Evolutionary conservation across 2,329 filamentous ascomycete species (phyloP), one percentile per base, ranked within the genome.

Genomic region (Thielaviopsis punctulata): DNA sequence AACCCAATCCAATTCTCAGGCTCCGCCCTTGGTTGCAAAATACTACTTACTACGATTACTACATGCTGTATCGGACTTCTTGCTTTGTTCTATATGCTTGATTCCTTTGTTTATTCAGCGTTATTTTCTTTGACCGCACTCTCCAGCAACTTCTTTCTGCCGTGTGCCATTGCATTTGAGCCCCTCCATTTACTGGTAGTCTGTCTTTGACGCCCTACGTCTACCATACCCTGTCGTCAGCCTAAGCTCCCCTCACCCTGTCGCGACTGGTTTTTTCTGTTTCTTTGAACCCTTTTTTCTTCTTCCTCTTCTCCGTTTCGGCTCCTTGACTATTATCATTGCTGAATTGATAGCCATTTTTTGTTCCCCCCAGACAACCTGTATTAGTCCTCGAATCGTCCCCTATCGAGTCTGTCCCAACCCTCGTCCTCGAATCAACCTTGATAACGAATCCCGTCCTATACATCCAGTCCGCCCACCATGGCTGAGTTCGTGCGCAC

Each of bases 401-500:
- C 53, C 52, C 49, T 52, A 48, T 56, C 45, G 56, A 27, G 44
- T 49, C 51, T 12, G 23, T n/a, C n/a, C 43, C 21, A 27, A 7
- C 49, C 24, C 19, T 25, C 33, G 21, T 51, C 24, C 21, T 27
- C 30, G 33, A 51, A 48, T 47, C 43, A 43, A 21, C 25, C 44
- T 51, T 25, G 52, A 56, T 58, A 46, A 46, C 52, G 15, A 50
- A 48, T 27, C 44, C 49, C 47, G 18, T 25, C 24, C 33, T 30
- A 33, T 52, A 52, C 56, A 51, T 46, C 48, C 49, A 51, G 52
- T 56, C 57, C 60, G 36, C 36, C 66, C 78, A 82, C 65, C 67
- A 96, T 98, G 92, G 92, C 92, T 68, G 92, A 98, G 77, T 98
- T 98, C 70, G 87, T 98, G 65, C 86, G 92, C 71, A 89, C 90